These are phyloP conservation scores for Wickerhamomyces strasburgensis DNA, from an alignment of 805 yeast genomes.

Conservation along the genomic window DNA sequence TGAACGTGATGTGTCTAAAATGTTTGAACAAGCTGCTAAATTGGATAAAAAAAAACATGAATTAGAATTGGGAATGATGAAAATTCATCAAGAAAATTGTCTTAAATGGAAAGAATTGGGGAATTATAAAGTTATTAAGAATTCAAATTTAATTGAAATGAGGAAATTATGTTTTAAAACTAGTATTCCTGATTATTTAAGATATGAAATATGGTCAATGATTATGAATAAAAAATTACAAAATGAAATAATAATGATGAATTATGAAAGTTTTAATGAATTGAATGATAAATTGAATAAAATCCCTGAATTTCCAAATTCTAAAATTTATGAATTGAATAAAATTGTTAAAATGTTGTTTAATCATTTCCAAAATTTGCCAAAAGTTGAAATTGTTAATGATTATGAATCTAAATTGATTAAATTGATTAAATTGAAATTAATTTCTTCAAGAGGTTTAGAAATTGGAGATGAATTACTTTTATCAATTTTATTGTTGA, in stretches of 20 bases:
- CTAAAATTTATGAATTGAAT: slow-evolving; percentile 26
- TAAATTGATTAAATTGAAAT: slow-evolving; percentile 29
- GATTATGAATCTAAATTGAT: slow-evolving; percentile 13
- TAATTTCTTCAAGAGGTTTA: slow-evolving; percentile 32
- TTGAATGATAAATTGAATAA: slow-evolving; percentile 26
- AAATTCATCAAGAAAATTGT: slow-evolving; percentile 12
- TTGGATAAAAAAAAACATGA: slow-evolving; percentile 13
- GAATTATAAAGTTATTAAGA: slow-evolving; percentile 11
- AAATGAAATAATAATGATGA: slow-evolving; percentile 7
- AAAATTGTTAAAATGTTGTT: slow-evolving; percentile 10
- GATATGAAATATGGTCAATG: slow-evolving; percentile 19
- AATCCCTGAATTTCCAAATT: slow-evolving; percentile 27
- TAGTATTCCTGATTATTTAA: slow-evolving; percentile 19
- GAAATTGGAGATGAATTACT: slow-evolving; percentile 31
- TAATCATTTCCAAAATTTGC: slow-evolving; percentile 12
- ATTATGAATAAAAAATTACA: slow-evolving; percentile 10
- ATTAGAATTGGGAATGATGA: slow-evolving; percentile 1
- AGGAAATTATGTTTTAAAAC: slow-evolving; percentile 21
- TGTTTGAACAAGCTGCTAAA: slow-evolving; percentile 27
- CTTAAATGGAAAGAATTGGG: slow-evolving; percentile 21
- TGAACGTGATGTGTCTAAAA: slow-evolving; percentile 43
- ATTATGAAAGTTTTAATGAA: slow-evolving; percentile 36
- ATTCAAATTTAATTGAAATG: slow-evolving; percentile 15
- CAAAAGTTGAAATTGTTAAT: slow-evolving; percentile 10
- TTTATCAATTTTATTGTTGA: slow-evolving; percentile 22